Conservation (phyloP, 306 rosid genomes). For the Quercus mongolica region DNA sequence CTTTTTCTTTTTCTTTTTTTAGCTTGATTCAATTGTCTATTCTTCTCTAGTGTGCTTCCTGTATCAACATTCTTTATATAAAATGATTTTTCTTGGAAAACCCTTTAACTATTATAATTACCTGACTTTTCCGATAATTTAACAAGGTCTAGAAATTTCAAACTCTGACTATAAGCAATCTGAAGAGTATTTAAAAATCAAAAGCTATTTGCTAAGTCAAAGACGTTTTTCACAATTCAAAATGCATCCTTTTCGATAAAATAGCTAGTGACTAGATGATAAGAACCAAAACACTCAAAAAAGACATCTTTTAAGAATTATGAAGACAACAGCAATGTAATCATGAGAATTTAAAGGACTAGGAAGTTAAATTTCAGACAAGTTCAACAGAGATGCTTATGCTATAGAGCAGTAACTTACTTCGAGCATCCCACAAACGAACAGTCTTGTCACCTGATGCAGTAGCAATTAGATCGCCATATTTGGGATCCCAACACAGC, state of each 20-base stretch:
- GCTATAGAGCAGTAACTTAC: conserved; percentile 39
- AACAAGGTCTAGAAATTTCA: conserved; percentile 50
- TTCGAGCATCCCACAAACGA: conserved; percentile 95
- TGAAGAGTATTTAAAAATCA: too few species aligned
- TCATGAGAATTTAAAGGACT: too few species aligned
- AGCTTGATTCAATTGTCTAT: neutral
- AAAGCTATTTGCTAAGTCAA: too few species aligned
- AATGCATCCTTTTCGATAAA: too few species aligned
- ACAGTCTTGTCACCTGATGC: conserved; percentile 99
- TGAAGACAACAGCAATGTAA: too few species aligned
- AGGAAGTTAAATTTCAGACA: too few species aligned
- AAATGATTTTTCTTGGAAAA: neutral
- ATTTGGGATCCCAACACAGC: conserved; percentile 98
- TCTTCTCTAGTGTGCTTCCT: neutral
- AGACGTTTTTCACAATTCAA: too few species aligned
- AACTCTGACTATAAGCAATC: conserved; percentile 48
- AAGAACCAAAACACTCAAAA: too few species aligned
- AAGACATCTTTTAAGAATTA: too few species aligned
- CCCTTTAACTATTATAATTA: conserved; percentile 25
- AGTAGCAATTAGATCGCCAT: conserved; percentile 84
- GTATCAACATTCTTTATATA: neutral
- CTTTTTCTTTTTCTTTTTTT: too few species aligned
- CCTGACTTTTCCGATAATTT: conserved; percentile 52
- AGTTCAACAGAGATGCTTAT: neutral
- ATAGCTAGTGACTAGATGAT: too few species aligned